Evolutionary conservation across 257 asterid genomes (phyloP), one percentile per base, ranked within the genome.

Genomic region (Ophiorrhiza pumila): DNA sequence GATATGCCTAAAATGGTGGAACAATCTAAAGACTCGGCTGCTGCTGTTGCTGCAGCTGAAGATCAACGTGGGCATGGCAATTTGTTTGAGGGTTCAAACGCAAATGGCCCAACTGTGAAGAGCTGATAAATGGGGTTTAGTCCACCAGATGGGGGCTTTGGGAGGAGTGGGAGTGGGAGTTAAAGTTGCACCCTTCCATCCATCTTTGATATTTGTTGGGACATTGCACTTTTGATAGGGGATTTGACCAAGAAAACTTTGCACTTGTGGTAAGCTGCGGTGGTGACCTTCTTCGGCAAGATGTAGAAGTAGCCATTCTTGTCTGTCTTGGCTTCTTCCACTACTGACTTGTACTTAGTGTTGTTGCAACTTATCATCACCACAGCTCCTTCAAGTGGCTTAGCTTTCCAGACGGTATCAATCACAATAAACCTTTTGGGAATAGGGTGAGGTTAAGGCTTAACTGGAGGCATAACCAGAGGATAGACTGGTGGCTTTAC

Each of bases 301-400:
- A 86, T 67, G 53, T 68, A 49, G 80, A 82, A 87, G 53, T 69
- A 78, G 32, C 91, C 91, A 6, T 80, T 87, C 58, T 61, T 74
- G 73, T 84, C 82, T 12, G 89, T 80, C 7, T 15, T 81, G 1
- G 85, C 78, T 32, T 61, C 39, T 37, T 71, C 52, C 49, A 56
- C 80, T 11, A 52, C 66, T 5, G 70, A 5, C 0, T 71, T 65
- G 7, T 32, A 32, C 74, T 75, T 80, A n/a, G 80, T 74, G 76
- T 74, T 77, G 41, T 73, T 66, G 80, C 97, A 89, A 76, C 77
- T 81, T 27, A 92, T 73, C 39, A 79, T 87, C 77, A 91, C 97
- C 56, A 60, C 47, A 0, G 96, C 93, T 20, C 87, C 93, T 0
- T 31, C 45, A 3, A 91, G 86, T n/a, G 91, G 85, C 27, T 80